Conservation (phyloP, 2,329 filamentous ascomycete genomes). For the Aspergillus eucalypticola region DNA sequence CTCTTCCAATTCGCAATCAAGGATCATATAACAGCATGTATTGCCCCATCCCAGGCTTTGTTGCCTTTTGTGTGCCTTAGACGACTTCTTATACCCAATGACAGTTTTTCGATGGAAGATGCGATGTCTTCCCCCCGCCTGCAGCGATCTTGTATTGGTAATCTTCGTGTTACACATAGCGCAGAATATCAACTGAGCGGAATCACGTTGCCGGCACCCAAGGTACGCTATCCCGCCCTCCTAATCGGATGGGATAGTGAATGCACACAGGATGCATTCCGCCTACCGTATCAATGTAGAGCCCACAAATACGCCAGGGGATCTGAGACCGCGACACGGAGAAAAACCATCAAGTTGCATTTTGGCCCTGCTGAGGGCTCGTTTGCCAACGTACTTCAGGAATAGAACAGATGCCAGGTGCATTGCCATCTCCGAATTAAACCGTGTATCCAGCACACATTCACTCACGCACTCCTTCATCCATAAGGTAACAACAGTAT, state of each 20-base stretch:
- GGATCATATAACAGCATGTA: background rate
- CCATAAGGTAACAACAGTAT: background rate
- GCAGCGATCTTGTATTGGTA: background rate
- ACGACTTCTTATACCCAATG: slow-evolving; percentile 4
- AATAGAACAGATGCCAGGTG: background rate
- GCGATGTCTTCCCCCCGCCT: background rate
- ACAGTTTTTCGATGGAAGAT: background rate
- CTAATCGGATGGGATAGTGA: background rate
- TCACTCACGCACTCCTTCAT: no score
- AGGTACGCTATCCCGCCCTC: background rate
- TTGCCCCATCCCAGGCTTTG: background rate
- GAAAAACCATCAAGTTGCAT: background rate
- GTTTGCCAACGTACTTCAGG: background rate
- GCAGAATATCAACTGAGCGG: background rate
- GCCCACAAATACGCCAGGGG: background rate
- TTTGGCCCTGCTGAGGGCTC: background rate
- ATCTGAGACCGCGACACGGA: background rate
- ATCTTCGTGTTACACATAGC: background rate
- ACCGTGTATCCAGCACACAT: background rate
- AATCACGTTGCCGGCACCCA: background rate
- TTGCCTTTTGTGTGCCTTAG: background rate
- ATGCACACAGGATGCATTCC: background rate
- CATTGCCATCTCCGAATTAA: background rate
- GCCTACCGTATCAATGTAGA: background rate
- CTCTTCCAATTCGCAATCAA: background rate